Conservation (phyloP, 2,329 filamentous ascomycete species). For the Pseudocercospora vitis region DNA sequence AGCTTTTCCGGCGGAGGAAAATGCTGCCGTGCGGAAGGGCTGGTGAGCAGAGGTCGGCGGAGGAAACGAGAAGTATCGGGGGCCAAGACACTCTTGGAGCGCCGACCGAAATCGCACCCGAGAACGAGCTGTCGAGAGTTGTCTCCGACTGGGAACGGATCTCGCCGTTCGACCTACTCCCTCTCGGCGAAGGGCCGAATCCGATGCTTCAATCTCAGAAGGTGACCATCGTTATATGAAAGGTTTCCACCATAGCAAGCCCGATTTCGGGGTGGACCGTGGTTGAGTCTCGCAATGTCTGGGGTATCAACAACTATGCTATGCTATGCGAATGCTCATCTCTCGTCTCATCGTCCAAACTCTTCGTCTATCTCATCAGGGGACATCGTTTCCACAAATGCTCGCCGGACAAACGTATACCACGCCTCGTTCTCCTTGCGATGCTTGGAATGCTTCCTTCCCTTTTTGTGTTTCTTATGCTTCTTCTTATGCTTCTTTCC, state of each 20-base stretch:
- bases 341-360: constrained; percentile 33
- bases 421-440: constrained; percentile 65
- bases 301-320: not conserved
- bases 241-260: not conserved
- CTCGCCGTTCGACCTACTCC: too few relatives aligned
- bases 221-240: too few relatives aligned
- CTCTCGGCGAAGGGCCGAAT: too few relatives aligned
- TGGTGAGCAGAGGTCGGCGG: not conserved
- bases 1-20: too few relatives aligned
- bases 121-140: not conserved
- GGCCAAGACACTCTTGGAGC: not conserved
- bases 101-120: not conserved
- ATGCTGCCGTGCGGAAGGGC: too few relatives aligned
- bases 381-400: constrained; percentile 74
- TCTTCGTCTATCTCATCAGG: constrained; percentile 60
- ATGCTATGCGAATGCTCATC: constrained; percentile 5
- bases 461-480: constrained; percentile 34
- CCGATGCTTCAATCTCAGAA: too few relatives aligned
- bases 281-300: not conserved
- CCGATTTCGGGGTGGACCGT: not conserved
- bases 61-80: not conserved
- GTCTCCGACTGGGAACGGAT: not conserved
- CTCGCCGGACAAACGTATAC: constrained; percentile 73
- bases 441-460: constrained; percentile 42
- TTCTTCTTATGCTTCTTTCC: constrained; percentile 22